Base-by-base conservation (phyloP, 2,329 filamentous ascomycete species). In the Parascedosporium putredinis region DNA sequence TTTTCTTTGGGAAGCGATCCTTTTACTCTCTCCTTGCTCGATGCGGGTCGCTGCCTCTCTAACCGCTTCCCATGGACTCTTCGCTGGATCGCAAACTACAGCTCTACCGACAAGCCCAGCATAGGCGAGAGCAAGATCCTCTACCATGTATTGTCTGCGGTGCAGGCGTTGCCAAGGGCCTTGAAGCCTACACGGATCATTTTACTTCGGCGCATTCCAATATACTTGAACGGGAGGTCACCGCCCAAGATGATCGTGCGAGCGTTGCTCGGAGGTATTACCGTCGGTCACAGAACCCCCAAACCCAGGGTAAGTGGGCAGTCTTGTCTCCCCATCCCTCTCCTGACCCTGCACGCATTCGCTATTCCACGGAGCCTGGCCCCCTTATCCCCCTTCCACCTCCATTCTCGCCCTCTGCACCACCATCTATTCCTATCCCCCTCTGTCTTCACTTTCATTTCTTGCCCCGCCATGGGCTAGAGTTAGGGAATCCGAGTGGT, bases 281-380 rank as follows among this genome's bases (percentile, higher is more conserved):
- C 10, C 16, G 36, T 10, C 36, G 47, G 16, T 49, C 47, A 3
- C 46, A 48, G 33, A 20, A 48, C 7, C 33, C 31, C 2, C 22
- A 12, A 16, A n/a, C 4, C 34, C 16, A 36, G 45, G 25, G 47
- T 49, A 31, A 49, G 47, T 42, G n/a, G n/a, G n/a, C n/a, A n/a
- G n/a, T 20, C 12, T 18, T 3, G 12, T 16, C 16, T 20, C 9
- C 12, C 20, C 18, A 42, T 20, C 10, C 18, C 38, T 22, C 38
- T 5, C 38, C 38, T 23, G 2, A 7, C 42, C 2, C 7, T 14
- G 9, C 20, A 7, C 16, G 16, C 25, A 8, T 12, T 25, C 16
- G 14, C 5, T 29, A 6, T 16, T 24, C 16, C 18, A 14, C 42
- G 20, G 8, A 16, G 6, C 16, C 10, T 20, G 2, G 2, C 1